These are phyloP conservation scores for Marasmius fiardii DNA, from an alignment of 1,284 basidiomycete species.

Conservation along the genomic window DNA sequence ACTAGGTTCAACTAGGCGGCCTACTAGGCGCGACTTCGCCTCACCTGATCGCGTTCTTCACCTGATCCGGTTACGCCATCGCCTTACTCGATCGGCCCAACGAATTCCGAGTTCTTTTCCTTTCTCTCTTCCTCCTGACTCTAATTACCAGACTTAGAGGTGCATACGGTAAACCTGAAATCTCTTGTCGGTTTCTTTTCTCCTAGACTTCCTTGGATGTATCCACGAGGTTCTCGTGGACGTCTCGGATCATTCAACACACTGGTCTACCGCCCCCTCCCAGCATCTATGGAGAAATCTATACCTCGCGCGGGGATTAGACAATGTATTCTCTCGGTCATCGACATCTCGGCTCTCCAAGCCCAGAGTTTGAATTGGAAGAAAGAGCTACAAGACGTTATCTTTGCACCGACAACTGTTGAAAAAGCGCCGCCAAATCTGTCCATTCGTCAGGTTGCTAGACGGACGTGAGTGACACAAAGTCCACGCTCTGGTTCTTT, in stretches of 20 bases:
- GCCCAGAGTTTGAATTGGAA: slow-evolving; percentile 47
- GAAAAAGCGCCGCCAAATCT: slow-evolving; percentile 24
- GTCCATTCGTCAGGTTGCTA: no score
- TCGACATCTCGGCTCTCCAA: slow-evolving; percentile 12
- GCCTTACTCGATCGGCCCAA: no score
- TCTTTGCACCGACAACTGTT: slow-evolving; percentile 45
- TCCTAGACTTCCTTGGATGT: slow-evolving; percentile 57
- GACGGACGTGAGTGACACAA: no score
- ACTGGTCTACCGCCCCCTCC: slow-evolving; percentile 40
- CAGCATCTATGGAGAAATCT: slow-evolving; percentile 57
- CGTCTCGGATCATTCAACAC: slow-evolving; percentile 39
- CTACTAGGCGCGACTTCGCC: no score
- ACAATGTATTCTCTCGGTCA: slow-evolving; percentile 50
- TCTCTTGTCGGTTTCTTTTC: slow-evolving; percentile 26
- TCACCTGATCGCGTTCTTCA: no score
- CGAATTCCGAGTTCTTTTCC: no score
- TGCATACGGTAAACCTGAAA: no score
- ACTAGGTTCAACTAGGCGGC: no score
- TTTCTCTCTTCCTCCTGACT: no score
- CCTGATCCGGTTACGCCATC: no score
- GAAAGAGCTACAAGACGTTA: slow-evolving; percentile 44
- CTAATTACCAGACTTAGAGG: no score
- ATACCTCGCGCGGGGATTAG: slow-evolving; percentile 55
- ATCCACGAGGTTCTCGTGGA: slow-evolving; percentile 43
- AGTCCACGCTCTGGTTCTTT: no score